A percentile compares a stretch with the other conserved stretches of the same genome.
These are phyloP conservation scores for Tricladium varicosporioides DNA, from an alignment of 2,329 filamentous ascomycete species.

Conservation along the genomic window DNA sequence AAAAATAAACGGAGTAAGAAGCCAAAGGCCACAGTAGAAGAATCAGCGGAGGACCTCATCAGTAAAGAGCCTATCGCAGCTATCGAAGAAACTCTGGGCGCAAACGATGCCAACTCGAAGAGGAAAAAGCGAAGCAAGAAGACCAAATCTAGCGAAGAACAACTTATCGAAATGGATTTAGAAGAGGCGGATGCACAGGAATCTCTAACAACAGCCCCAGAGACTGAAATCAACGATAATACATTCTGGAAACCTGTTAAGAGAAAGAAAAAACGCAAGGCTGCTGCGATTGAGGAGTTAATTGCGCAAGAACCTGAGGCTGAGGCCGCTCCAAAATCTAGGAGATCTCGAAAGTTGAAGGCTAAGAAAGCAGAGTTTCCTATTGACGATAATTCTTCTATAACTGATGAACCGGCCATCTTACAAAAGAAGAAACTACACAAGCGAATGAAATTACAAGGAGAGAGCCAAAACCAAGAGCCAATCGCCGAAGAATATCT, in stretches of 20 bases:
- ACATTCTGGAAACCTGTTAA: neutral
- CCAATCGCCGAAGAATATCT: neutral
- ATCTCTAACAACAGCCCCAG: too few species aligned
- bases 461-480: constrained; percentile 16
- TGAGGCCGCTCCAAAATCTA: neutral
- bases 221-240: neutral
- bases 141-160: too few species aligned
- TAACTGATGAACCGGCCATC: neutral
- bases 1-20: neutral
- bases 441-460: constrained; percentile 15
- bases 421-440: constrained; percentile 13
- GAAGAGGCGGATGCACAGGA: too few species aligned
- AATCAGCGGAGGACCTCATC: neutral
- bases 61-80: neutral
- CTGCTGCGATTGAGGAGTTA: neutral
- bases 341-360: neutral
- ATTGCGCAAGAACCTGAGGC: neutral
- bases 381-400: constrained; percentile 5
- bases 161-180: too few species aligned
- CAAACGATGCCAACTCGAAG: too few species aligned
- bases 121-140: too few species aligned
- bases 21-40: neutral
- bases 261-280: neutral
- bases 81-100: too few species aligned
- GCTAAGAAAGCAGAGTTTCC: neutral